Conservation (phyloP, 768 basidiomycete genomes). For the Tricholoma bakamatsutake region DNA sequence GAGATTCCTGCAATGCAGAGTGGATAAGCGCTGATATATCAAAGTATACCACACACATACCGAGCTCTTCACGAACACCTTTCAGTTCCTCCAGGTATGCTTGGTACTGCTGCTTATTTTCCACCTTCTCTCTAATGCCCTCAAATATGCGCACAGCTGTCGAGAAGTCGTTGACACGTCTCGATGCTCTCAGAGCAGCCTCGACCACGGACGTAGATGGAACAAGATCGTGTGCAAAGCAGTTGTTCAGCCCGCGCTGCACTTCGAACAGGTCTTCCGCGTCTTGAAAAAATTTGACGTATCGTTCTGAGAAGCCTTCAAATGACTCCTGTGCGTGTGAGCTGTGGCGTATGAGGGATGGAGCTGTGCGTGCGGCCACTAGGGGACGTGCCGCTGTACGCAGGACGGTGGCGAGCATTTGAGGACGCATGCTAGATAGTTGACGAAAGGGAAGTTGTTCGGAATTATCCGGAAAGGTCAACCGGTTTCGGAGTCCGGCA, state of each 20-base stretch:
- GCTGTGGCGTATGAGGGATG: conserved; percentile 40
- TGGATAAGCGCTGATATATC: not conserved
- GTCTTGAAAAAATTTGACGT: conserved; percentile 87
- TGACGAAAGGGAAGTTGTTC: conserved; percentile 17
- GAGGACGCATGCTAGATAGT: conserved; percentile 45
- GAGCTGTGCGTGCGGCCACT: conserved; percentile 31
- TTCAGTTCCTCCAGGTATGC: conserved; percentile 90
- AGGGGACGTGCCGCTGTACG: conserved; percentile 52
- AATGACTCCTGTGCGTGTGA: conserved; percentile 87
- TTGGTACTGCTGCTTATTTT: conserved; percentile 94
- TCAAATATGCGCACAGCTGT: conserved; percentile 96
- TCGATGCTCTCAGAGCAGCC: conserved; percentile 79
- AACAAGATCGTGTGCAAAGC: conserved; percentile 97
- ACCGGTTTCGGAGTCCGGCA: not conserved
- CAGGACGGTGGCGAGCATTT: conserved; percentile 55
- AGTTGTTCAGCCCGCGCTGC: conserved; percentile 98
- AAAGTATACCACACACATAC: conserved; percentile 35
- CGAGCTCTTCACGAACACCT: conserved; percentile 84
- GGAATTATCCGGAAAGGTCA: conserved; percentile 19
- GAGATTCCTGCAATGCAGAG: conserved; percentile 25
- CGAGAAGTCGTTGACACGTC: conserved; percentile 94
- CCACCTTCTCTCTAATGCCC: conserved; percentile 95
- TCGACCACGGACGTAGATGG: conserved; percentile 80
- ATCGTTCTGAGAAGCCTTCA: conserved; percentile 91
- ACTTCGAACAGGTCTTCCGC: conserved; percentile 98